Evolutionary conservation across 306 rosid genomes (phyloP).

Genomic region (Cicer bijugum): DNA sequence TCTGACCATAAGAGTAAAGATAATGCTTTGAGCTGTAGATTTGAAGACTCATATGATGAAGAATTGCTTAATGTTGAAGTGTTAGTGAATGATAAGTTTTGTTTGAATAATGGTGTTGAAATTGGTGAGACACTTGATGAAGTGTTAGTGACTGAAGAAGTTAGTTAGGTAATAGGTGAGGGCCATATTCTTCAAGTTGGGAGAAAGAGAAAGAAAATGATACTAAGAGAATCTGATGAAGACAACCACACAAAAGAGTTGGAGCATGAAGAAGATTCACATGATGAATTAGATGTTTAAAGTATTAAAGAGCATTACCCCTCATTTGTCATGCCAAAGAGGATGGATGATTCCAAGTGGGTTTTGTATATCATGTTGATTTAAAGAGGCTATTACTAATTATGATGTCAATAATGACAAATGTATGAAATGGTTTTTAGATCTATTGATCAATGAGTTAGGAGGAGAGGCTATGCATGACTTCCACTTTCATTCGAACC

Average conservation of each 20-base stretch:
- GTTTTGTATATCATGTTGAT: not conserved
- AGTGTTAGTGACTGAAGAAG: not conserved
- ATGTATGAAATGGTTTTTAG: not conserved
- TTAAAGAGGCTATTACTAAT: not conserved
- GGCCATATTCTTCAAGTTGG: not conserved
- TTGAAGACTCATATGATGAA: not conserved
- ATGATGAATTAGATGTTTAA: not conserved
- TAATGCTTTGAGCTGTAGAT: no score
- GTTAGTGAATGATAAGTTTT: not conserved
- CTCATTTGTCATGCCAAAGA: not conserved
- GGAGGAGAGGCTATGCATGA: no score
- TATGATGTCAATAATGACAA: not conserved
- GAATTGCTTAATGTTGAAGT: no score
- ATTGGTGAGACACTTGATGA: no score
- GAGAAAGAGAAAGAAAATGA: not conserved
- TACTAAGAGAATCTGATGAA: not conserved
- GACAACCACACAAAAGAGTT: not conserved
- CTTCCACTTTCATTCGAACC: no score
- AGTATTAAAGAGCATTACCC: not conserved
- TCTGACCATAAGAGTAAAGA: not conserved
- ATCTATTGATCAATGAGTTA: no score
- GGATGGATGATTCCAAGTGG: not conserved
- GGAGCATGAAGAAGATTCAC: not conserved
- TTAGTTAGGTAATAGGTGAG: not conserved
- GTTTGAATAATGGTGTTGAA: not conserved